These are phyloP conservation scores for Pelargonium fulgidum DNA, from an alignment of 441 rosid species.

Conservation along the genomic window DNA sequence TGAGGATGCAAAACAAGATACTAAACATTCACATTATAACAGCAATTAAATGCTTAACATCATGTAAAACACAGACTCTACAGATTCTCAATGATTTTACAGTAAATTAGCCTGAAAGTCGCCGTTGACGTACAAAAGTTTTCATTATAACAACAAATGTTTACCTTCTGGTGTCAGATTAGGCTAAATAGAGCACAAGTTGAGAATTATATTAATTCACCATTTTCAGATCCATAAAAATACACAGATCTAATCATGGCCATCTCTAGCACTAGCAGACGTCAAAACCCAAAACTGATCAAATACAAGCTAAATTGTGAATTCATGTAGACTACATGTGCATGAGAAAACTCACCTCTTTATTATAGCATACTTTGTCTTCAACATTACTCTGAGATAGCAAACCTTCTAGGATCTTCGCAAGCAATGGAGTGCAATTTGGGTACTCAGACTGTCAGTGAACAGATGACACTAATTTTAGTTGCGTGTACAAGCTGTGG, in stretches of 20 bases:
- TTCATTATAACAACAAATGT: no score
- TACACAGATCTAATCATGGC: no score
- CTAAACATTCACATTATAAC: not conserved
- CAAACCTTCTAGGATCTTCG: constrained; percentile 78
- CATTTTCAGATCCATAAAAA: no score
- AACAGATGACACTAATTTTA: constrained; percentile 16
- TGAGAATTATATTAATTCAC: no score
- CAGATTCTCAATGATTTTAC: no score
- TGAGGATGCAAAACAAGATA: not conserved
- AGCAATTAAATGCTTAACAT: not conserved
- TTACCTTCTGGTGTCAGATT: no score
- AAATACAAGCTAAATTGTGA: constrained; percentile 1
- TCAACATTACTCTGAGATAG: constrained; percentile 49
- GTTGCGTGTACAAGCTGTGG: not conserved
- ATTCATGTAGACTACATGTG: constrained; percentile 12
- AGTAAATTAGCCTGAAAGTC: no score
- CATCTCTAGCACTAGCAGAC: no score
- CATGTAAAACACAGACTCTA: no score
- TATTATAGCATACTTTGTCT: constrained; percentile 55
- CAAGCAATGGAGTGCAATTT: constrained; percentile 63
- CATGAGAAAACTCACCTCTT: constrained; percentile 73
- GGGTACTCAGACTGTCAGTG: constrained; percentile 77
- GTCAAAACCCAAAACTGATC: no score
- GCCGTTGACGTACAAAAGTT: no score
- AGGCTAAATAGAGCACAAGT: no score